A percentile compares a stretch with the other conserved stretches of the same genome.
Evolutionary conservation across 75 land plant species (phyloP).

Genomic region (Isoetes taiwanensis): DNA sequence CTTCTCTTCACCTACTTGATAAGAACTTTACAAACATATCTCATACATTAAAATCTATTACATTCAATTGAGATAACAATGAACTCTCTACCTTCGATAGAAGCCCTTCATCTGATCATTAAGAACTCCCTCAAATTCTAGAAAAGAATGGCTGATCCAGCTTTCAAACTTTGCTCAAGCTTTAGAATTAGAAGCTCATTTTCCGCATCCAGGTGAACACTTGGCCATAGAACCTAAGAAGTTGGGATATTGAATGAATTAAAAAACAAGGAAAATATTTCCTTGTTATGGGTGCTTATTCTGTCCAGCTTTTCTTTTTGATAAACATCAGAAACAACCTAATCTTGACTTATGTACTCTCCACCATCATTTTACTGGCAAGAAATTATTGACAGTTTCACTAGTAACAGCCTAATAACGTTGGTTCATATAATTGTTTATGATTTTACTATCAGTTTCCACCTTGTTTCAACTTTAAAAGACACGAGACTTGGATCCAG

Average conservation of each 20-base stretch:
- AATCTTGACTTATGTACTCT: background rate
- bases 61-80: no score
- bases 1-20: conserved; percentile 58
- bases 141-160: conserved; percentile 42
- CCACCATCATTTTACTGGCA: no score
- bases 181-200: conserved; percentile 67
- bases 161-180: conserved; percentile 45
- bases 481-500: no score
- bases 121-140: conserved; percentile 66
- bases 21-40: no score
- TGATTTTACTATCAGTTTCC: no score
- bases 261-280: background rate
- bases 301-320: no score
- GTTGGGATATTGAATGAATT: background rate
- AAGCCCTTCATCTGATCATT: conserved; percentile 94
- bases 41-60: no score
- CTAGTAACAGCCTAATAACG: background rate
- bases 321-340: background rate
- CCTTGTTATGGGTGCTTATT: no score
- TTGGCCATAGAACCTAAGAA: conserved; percentile 40
- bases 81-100: conserved; percentile 83
- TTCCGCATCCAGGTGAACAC: conserved; percentile 30
- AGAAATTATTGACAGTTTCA: background rate
- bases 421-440: no score
- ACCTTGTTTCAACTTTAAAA: no score